Evolutionary conservation across 1,284 basidiomycete species (phyloP).

Genomic region (Tilletia setariae): DNA sequence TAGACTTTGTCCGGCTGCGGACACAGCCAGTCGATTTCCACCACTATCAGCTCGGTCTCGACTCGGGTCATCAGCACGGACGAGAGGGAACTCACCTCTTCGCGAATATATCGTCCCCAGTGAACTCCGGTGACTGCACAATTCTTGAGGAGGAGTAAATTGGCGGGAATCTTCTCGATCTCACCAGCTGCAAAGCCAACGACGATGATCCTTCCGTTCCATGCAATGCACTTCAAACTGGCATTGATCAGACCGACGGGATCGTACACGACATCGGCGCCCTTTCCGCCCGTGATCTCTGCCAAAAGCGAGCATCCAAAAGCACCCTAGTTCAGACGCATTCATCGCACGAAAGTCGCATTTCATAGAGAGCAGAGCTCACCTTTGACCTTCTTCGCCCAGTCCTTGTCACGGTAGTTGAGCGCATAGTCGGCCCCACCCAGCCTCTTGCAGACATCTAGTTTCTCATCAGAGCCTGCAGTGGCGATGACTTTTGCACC

Average conservation of each 20-base stretch:
- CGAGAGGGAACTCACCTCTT: constrained; percentile 8
- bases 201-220: constrained; percentile 85
- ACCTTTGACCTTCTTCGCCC: constrained; percentile 45
- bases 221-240: constrained; percentile 64
- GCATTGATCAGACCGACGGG: constrained; percentile 47
- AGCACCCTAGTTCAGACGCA: background rate
- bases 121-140: constrained; percentile 57
- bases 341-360: background rate
- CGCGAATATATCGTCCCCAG: constrained; percentile 54
- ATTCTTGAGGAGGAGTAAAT: constrained; percentile 85
- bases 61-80: background rate
- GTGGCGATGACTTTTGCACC: constrained; percentile 48
- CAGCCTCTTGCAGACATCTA: constrained; percentile 37
- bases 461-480: constrained; percentile 41
- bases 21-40: background rate
- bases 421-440: constrained; percentile 45
- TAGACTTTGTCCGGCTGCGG: constrained; percentile 65
- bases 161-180: constrained; percentile 59
- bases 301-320: background rate
- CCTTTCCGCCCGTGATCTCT: constrained; percentile 41
- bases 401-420: constrained; percentile 48
- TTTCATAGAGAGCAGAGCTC: no score
- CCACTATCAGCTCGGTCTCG: background rate
- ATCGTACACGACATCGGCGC: constrained; percentile 61
- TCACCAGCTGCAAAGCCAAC: constrained; percentile 63